Conservation (phyloP, 2,329 filamentous ascomycete species). For the Xylariaceae sp. region DNA sequence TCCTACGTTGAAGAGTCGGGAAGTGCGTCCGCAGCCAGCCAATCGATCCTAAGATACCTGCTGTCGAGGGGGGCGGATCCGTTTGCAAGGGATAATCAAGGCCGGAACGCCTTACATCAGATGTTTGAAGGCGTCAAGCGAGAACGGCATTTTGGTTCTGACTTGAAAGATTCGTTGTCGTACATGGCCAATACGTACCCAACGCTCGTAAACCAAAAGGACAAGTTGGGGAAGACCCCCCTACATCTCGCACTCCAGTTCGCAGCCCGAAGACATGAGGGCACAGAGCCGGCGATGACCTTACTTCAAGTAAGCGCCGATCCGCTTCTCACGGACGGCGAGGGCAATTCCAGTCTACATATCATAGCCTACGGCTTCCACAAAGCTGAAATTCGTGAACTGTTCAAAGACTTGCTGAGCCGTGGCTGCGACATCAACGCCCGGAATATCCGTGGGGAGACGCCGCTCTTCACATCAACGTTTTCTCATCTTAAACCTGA, state of each 20-base stretch:
- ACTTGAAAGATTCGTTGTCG: not conserved
- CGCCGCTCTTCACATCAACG: conserved; percentile 16
- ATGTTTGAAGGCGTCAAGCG: not conserved
- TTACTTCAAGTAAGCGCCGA: conserved; percentile 2
- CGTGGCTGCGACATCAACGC: conserved; percentile 9
- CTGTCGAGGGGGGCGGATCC: conserved; percentile 9
- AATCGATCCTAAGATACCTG: conserved; percentile 4
- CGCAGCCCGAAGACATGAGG: not conserved
- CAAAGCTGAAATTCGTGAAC: not conserved
- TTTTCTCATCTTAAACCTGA: not conserved
- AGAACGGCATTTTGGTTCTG: not conserved
- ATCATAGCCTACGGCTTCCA: not conserved
- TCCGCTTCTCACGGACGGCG: conserved; percentile 2
- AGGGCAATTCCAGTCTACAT: conserved; percentile 11
- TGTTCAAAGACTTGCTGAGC: not conserved
- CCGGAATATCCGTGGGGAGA: conserved; percentile 7
- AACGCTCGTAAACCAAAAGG: conserved; percentile 4
- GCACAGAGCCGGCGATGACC: not conserved
- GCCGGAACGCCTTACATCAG: conserved; percentile 10
- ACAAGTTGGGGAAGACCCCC: conserved; percentile 6
- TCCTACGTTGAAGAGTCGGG: not conserved
- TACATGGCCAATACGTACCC: conserved; percentile 7
- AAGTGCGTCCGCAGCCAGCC: not conserved
- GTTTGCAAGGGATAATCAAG: conserved; percentile 1
- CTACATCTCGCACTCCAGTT: conserved; percentile 5